A percentile compares a stretch with the other conserved stretches of the same genome.
phyloP scores from a whole-genome alignment of 192 early-diverging fungal species.

The Pecoramyces ruminantium region DNA sequence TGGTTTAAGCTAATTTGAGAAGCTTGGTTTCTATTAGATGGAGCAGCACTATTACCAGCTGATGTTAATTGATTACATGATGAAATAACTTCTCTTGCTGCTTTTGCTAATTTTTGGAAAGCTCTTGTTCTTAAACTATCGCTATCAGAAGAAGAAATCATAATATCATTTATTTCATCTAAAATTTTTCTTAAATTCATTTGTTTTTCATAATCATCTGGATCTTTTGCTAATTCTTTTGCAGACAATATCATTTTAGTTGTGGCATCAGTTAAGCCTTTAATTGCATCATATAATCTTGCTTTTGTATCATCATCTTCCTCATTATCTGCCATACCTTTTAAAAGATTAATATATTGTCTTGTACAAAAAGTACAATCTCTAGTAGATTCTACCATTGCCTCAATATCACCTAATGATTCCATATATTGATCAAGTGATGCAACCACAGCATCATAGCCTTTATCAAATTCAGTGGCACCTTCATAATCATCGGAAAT shows the following conservation, averaged over 20 bases:
- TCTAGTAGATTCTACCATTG: constrained; percentile 19
- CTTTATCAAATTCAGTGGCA: constrained; percentile 15
- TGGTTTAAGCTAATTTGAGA: constrained; percentile 29
- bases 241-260: constrained; percentile 1
- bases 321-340: constrained; percentile 10
- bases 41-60: constrained; percentile 13
- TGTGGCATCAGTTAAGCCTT: constrained; percentile 1
- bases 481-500: constrained; percentile 4
- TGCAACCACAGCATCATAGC: constrained; percentile 20
- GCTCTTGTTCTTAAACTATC: constrained; percentile 15
- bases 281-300: constrained; percentile 16
- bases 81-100: constrained; percentile 18
- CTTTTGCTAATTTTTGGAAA: constrained; percentile 19
- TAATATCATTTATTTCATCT: not conserved
- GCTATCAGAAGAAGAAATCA: constrained; percentile 8
- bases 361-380: constrained; percentile 23
- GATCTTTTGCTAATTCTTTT: not conserved
- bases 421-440: constrained; percentile 17
- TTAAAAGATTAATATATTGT: constrained; percentile 26
- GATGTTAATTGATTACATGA: constrained; percentile 25
- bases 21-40: constrained; percentile 29
- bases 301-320: constrained; percentile 11
- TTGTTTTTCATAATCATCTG: not conserved
- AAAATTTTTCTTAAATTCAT: constrained; percentile 1
- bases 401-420: constrained; percentile 15